These are phyloP conservation scores for Amanita jacksonii DNA, from an alignment of 768 basidiomycete genomes.

Conservation along the genomic window DNA sequence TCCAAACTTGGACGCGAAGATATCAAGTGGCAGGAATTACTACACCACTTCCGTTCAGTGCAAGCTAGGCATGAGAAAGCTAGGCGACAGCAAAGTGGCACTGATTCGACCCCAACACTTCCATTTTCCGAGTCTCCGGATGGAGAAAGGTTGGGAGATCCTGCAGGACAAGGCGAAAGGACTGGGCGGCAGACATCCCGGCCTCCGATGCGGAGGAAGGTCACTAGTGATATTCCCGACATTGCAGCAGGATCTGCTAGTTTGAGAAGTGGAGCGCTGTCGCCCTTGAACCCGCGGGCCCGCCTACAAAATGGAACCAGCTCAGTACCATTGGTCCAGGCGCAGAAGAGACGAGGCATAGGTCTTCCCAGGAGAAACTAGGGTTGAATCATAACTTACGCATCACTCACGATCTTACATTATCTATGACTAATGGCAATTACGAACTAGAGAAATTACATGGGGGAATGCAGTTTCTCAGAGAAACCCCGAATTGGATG, in stretches of 20 bases:
- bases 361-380: slow-evolving; percentile 21
- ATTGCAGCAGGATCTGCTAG: slow-evolving; percentile 19
- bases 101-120: slow-evolving; percentile 46
- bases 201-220: slow-evolving; percentile 50
- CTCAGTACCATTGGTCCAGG: slow-evolving; percentile 18
- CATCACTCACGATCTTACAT: background rate
- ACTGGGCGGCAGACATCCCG: slow-evolving; percentile 22
- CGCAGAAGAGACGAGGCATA: slow-evolving; percentile 26
- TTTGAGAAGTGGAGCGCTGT: slow-evolving; percentile 42
- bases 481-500: background rate
- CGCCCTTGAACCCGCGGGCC: slow-evolving; percentile 67
- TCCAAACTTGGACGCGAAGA: slow-evolving; percentile 79
- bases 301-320: slow-evolving; percentile 36
- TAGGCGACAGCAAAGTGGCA: slow-evolving; percentile 65
- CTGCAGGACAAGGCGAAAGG: slow-evolving; percentile 15
- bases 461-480: background rate
- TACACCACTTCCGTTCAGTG: slow-evolving; percentile 83
- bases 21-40: slow-evolving; percentile 95
- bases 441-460: too few relatives aligned
- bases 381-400: background rate
- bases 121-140: slow-evolving; percentile 41
- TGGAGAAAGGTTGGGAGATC: slow-evolving; percentile 30
- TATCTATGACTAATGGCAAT: too few relatives aligned
- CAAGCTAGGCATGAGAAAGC: slow-evolving; percentile 91
- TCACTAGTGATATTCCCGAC: slow-evolving; percentile 42